Base-by-base conservation (phyloP, 371 early-diverging fungal genomes). In the Lichtheimia hyalospora region DNA sequence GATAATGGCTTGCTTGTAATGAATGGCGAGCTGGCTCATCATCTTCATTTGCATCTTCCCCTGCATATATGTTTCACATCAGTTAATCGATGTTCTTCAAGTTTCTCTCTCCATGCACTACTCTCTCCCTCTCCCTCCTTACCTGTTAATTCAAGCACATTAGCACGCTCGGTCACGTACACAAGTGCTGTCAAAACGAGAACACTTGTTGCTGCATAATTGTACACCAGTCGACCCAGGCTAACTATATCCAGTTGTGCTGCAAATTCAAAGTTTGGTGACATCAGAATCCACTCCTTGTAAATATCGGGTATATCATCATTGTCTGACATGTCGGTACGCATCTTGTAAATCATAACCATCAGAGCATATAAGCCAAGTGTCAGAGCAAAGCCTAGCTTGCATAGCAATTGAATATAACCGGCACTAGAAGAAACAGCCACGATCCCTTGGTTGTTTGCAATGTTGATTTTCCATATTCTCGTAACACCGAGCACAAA, bases 141-240 rank as follows among this genome's bases (percentile, higher is more conserved):
- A 18, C 50, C 49, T 49, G n/a, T 3, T 12, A 57, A 40, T 34
- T 49, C n/a, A 15, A 57, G 18, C 18, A 49, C 39, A 20, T 34
- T 49, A 18, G 59, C 59, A 39, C 74, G 69, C 43, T 67, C 62
- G 20, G 58, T 70, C 15, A 75, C 65, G 43, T 72, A 79, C 10
- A 68, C 63, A 14, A 73, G 56, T 5, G 62, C 71, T 40, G 40
- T 50, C 13, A 76, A 60, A 42, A 69, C 63, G 40, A 74, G 62
- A 21, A 72, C 49, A 15, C 67, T 62, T 48, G 81, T 62, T 48
- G 57, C 66, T 16, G 62, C 50, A 66, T 73, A 67, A 62, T 75
- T 79, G 57, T 66, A 80, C 14, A 78, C 71, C 27, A 79, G 21
- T 50, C 59, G 64, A 14, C 79, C 83, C 5, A 83, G 51, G 39